Base-by-base conservation (phyloP, 768 basidiomycete genomes). In the Podaxis carcinomalis region DNA sequence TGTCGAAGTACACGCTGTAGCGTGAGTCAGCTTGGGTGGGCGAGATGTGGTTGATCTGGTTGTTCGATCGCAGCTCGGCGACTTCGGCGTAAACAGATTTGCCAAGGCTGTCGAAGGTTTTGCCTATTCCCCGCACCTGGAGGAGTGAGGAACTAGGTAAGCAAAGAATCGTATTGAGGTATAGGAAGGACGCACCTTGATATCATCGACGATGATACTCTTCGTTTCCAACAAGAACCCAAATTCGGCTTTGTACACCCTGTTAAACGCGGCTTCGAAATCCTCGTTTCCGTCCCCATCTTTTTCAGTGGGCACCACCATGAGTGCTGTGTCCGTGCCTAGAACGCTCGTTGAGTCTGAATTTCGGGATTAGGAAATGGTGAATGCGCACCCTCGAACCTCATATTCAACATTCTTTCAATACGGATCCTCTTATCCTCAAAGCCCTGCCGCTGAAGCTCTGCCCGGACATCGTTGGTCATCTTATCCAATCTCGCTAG, bases 311-410 rank as follows among this genome's bases (percentile, higher is more conserved):
- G 89, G 84, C 11, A 93, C 75, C 10, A 94, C 84, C 93, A 98
- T 96, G 65, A 98, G 72, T 14, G 94, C 83, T 0, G 96, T 98
- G 73, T 96, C 94, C 0, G 92, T 95, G 2, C 94, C 94, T 61
- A 19, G 25, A 9, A 36, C 10, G 37, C 10, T 6, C 6, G 3
- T 59, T n/a, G 14, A 25, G n/a, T n/a, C 37, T 58, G 6, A 51
- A n/a, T 21, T 42, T 19, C 40, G 1, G 28, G 19, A 36, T 11
- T 5, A 6, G 25, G 14, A 6, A n/a, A 37, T 5, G 27, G 10
- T 28, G 42, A 1, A 59, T 40, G 28, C 46, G 32, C 23, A 61
- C 59, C 59, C 52, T 95, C 90, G 65, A 95, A 95, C 21, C 93
- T 85, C 92, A 94, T 94, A 68, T 94, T 94, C 47, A 93, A 76